Conservation (phyloP, 768 basidiomycete genomes). For the Kwoniella europaea region DNA sequence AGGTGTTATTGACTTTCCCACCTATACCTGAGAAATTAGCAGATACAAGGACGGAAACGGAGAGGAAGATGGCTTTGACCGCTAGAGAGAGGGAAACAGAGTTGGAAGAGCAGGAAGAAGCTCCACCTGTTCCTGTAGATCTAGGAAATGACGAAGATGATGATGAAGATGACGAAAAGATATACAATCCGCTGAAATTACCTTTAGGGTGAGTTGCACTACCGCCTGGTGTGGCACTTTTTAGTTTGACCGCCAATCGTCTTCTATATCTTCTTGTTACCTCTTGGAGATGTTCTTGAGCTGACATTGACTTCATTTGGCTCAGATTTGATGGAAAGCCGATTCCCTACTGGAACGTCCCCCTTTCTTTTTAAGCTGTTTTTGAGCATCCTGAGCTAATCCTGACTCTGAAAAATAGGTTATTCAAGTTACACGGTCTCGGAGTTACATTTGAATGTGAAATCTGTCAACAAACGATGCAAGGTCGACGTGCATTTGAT, state of each 20-base stretch:
- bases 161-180: conserved; percentile 92
- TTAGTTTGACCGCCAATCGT: neutral
- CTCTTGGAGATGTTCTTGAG: neutral
- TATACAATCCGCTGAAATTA: conserved; percentile 96
- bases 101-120: conserved; percentile 78
- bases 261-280: neutral
- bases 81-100: conserved; percentile 86
- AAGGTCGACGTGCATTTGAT: conserved; percentile 52
- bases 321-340: conserved; percentile 90
- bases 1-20: conserved; percentile 67
- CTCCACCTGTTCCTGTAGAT: conserved; percentile 53
- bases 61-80: conserved; percentile 93
- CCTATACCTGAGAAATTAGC: conserved; percentile 71
- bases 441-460: conserved; percentile 98
- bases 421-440: conserved; percentile 92
- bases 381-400: too few relatives aligned
- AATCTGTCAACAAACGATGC: conserved; percentile 64
- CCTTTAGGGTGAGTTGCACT: conserved; percentile 60
- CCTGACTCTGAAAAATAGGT: neutral
- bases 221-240: too few relatives aligned
- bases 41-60: conserved; percentile 95
- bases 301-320: neutral
- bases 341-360: too few relatives aligned
- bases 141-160: conserved; percentile 49
- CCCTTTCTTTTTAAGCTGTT: too few relatives aligned